These are phyloP conservation scores for Beauveria sp. DNA, from an alignment of 2,329 filamentous ascomycete species.

Conservation along the genomic window DNA sequence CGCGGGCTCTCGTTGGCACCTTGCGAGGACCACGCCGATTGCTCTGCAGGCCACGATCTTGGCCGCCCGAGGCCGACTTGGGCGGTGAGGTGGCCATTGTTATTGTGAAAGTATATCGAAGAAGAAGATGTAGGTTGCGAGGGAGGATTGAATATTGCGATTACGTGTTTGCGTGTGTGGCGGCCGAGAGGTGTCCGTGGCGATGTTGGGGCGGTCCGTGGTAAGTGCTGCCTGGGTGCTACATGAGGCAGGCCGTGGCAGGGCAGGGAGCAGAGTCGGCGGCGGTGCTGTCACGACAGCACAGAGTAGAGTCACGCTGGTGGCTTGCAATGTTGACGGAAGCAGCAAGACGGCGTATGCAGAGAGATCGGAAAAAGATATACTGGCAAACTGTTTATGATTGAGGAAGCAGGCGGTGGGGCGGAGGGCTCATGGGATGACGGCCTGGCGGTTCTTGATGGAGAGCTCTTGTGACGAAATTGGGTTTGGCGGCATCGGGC, in stretches of 20 bases:
- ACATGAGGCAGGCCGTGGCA: neutral
- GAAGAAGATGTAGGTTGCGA: neutral
- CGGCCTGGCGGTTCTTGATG: slow-evolving; percentile 3
- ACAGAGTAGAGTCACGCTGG: neutral
- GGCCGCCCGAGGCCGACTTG: slow-evolving; percentile 15
- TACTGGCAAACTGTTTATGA: neutral
- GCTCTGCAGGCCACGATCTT: slow-evolving; percentile 29
- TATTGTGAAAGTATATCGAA: neutral
- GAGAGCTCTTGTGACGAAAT: slow-evolving; percentile 10
- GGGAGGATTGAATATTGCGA: neutral
- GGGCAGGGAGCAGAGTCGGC: neutral
- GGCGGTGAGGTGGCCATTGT: slow-evolving; percentile 11
- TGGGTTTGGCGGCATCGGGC: slow-evolving; percentile 10
- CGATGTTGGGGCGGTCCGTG: slow-evolving; percentile 1
- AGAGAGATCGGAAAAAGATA: neutral
- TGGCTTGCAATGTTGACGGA: neutral
- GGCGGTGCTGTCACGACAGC: neutral
- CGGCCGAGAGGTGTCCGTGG: neutral
- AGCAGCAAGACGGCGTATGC: neutral
- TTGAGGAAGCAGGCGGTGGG: neutral
- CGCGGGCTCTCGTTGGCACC: slow-evolving; percentile 33
- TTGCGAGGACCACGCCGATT: slow-evolving; percentile 34
- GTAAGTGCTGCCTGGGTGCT: slow-evolving; percentile 4
- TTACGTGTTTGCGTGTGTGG: neutral
- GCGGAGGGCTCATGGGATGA: slow-evolving; percentile 9